A percentile compares a stretch with the other conserved stretches of the same genome.
Conservation (phyloP, 441 rosid species). For the Eutrema salsugineum region DNA sequence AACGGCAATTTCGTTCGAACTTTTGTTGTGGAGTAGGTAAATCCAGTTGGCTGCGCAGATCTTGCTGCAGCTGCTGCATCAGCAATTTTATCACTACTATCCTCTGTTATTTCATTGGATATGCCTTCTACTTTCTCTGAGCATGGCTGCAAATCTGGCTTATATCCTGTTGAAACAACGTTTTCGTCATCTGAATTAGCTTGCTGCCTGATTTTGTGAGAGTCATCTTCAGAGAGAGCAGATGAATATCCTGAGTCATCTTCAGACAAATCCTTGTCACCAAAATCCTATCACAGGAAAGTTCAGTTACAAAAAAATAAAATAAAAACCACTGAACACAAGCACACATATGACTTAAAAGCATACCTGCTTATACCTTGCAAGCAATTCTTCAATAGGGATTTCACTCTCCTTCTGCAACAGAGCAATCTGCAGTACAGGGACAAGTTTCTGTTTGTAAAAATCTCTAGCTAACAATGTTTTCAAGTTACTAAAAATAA, state of each 20-base stretch:
- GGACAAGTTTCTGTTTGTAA: conserved; percentile 4
- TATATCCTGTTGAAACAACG: conserved; percentile 38
- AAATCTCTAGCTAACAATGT: conserved; percentile 15
- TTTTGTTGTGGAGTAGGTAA: conserved; percentile 91
- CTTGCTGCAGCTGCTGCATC: conserved; percentile 99
- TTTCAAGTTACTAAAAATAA: conserved; percentile 7
- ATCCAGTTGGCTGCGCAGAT: conserved; percentile 99
- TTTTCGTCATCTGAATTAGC: conserved; percentile 40
- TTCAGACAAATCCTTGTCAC: conserved; percentile 55
- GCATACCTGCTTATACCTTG: conserved; percentile 98
- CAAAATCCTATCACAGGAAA: conserved; percentile 53
- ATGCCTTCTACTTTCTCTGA: conserved; percentile 38
- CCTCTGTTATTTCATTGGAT: conserved; percentile 40
- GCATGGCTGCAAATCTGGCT: conserved; percentile 30
- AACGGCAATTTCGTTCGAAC: conserved; percentile 98
- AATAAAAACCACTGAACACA: conserved; percentile 6
- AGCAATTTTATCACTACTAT: conserved; percentile 72
- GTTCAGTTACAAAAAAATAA: conserved; percentile 18
- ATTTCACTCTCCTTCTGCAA: conserved; percentile 93
- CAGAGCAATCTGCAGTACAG: conserved; percentile 64
- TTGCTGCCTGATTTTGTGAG: conserved; percentile 40
- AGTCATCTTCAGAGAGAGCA: conserved; percentile 59
- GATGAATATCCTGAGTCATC: conserved; percentile 72
- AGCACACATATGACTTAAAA: conserved; percentile 30
- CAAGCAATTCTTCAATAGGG: conserved; percentile 85